These are phyloP conservation scores for Mucor velutinosus DNA, from an alignment of 371 early-diverging fungal genomes.

Conservation along the genomic window DNA sequence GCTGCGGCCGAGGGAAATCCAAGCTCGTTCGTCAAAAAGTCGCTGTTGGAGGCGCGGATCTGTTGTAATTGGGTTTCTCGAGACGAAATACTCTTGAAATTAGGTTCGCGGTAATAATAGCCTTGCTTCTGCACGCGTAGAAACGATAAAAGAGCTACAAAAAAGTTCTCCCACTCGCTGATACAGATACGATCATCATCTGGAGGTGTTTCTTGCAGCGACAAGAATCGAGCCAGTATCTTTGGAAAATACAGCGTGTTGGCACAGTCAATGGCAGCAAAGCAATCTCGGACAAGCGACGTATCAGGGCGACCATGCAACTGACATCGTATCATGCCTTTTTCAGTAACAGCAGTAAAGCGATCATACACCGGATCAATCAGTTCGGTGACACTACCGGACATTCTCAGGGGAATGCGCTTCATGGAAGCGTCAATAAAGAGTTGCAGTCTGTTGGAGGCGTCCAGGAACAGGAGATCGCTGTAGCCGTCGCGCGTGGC, in stretches of 20 bases:
- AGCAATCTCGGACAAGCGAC: constrained; percentile 44
- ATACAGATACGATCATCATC: neutral
- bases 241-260: constrained; percentile 30
- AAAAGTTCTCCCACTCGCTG: constrained; percentile 62
- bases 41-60: constrained; percentile 6
- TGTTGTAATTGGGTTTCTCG: constrained; percentile 5
- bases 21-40: neutral
- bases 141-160: constrained; percentile 55
- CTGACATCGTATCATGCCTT: constrained; percentile 35
- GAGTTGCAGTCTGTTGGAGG: neutral
- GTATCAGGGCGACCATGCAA: constrained; percentile 42
- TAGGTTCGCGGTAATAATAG: neutral
- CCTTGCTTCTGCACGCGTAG: constrained; percentile 21
- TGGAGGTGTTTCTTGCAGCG: neutral
- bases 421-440: constrained; percentile 10
- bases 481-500: constrained; percentile 43
- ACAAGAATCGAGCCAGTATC: constrained; percentile 18
- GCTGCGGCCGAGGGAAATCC: neutral
- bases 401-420: neutral
- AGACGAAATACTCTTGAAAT: neutral
- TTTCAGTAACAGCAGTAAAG: constrained; percentile 37
- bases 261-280: constrained; percentile 53
- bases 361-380: constrained; percentile 51
- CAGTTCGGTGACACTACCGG: constrained; percentile 20
- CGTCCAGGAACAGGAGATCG: constrained; percentile 42